Evolutionary conservation across 2,329 filamentous ascomycete species (phyloP), one percentile per base, ranked within the genome.

Genomic region (Hypoxylon sp.): DNA sequence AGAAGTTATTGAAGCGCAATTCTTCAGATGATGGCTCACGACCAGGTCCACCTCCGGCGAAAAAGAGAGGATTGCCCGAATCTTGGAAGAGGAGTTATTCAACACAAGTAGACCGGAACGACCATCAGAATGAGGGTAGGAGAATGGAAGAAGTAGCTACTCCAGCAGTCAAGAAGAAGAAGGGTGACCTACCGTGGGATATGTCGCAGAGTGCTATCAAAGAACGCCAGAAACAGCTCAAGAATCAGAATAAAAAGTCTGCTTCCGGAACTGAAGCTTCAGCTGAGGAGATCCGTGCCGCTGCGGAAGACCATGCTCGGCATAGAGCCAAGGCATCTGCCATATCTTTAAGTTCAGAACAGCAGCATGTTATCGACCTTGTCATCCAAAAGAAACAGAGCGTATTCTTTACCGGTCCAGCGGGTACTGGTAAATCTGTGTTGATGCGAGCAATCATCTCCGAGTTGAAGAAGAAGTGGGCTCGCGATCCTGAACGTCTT

Each of bases 401-500:
- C 74, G 94, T 98, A 2, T 99, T 99, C 83, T 99, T 99, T 79
- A 99, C 96, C 0, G 96, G 96, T 73, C 97, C 96, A 65, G 96
- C 96, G 63, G 94, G 91, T 84, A 98, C 96, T 3, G 96, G 96
- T 79, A 99, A 99, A 83, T 99, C 96, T 1, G 95, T 99, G 3
- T 82, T 99, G 63, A 70, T 99, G 86, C 89, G 94, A 70, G 90
- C 97, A 71, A 97, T 98, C 67, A 98, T 99, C 73, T 82, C 87
- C 4, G 89, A 92, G 3, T 78, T 99, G 55, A 92, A 91, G 66
- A 88, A 88, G 69, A 98, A 97, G 76, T 91, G 91, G 78, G 82
- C 81, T 2, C 86, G 87, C 53, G 93, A 97, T 71, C 89, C 91
- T 0, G 96, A 98, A 77, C 87, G 93, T 62, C 87, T 99, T 46